These are phyloP conservation scores for Talaromyces sp. DNA, from an alignment of 2,329 filamentous ascomycete genomes.

Conservation along the genomic window DNA sequence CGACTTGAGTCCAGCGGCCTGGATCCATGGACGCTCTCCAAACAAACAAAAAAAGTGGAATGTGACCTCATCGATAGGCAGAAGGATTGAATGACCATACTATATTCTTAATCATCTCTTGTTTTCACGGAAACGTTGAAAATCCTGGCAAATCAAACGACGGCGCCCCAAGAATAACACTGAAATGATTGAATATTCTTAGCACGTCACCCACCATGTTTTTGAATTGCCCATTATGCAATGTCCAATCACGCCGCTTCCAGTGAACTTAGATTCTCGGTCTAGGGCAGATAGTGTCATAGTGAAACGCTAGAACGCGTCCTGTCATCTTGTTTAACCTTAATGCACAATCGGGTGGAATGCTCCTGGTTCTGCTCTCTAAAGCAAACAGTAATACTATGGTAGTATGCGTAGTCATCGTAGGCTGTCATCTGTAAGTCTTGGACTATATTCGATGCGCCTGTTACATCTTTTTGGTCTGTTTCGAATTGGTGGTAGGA, in stretches of 20 bases:
- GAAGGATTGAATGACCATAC: not conserved
- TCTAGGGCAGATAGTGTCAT: not conserved
- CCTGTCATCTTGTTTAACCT: not conserved
- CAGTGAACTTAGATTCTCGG: not conserved
- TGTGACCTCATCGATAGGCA: not conserved
- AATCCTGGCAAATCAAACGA: too few relatives aligned
- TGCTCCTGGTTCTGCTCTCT: not conserved
- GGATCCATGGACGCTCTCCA: too few relatives aligned
- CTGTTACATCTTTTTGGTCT: not conserved
- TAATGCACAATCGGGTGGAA: not conserved
- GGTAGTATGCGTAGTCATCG: not conserved
- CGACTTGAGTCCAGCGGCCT: not conserved
- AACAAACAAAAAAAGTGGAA: not conserved
- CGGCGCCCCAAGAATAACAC: not conserved
- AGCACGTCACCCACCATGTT: too few relatives aligned
- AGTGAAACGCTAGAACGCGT: not conserved
- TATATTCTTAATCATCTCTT: not conserved
- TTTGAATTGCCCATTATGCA: not conserved
- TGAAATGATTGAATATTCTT: too few relatives aligned
- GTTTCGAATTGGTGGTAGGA: not conserved
- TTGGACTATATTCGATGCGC: not conserved
- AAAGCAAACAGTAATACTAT: not conserved
- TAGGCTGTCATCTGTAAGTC: not conserved
- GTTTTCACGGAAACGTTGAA: not conserved
- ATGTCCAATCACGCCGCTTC: not conserved